Percentiles rank a stretch among this genome's conserved stretches.
Conservation (phyloP, 176 grass and related monocot genomes). For the Juncus inflexus region DNA sequence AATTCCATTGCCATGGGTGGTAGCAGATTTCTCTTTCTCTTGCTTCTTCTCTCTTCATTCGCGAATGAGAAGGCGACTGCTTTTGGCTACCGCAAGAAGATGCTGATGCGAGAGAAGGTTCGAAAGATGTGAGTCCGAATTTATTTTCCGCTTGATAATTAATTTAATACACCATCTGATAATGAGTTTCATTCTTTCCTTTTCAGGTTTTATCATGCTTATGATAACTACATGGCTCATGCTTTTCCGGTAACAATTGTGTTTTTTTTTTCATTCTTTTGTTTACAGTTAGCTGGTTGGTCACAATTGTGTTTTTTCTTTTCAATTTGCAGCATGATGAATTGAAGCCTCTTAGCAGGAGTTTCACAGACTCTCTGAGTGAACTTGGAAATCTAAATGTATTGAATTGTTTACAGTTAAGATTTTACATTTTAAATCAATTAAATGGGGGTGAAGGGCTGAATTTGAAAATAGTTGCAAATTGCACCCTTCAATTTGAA, state of each 20-base stretch:
- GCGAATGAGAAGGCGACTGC: conserved; percentile 18
- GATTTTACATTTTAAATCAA: conserved; percentile 17
- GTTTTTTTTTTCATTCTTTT: conserved; percentile 13
- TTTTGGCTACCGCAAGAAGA: conserved; percentile 55
- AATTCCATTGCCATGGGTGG: conserved; percentile 17
- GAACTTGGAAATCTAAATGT: conserved; percentile 99
- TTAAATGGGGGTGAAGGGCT: neutral
- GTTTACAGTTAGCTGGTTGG: neutral
- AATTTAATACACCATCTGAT: neutral
- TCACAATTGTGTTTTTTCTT: conserved; percentile 9
- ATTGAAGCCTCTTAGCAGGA: conserved; percentile 81
- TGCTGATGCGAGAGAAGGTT: conserved; percentile 72
- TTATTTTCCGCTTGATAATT: neutral
- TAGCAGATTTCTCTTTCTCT: neutral
- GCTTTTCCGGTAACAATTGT: conserved; percentile 72
- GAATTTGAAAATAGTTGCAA: neutral
- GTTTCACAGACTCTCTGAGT: conserved; percentile 88
- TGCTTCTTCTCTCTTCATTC: conserved; percentile 6
- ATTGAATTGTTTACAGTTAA: conserved; percentile 44
- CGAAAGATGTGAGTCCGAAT: conserved; percentile 59
- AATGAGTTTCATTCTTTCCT: conserved; percentile 15
- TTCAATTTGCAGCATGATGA: conserved; percentile 79
- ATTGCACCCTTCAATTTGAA: neutral
- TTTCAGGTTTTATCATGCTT: conserved; percentile 99
- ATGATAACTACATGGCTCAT: conserved; percentile 94